Percentiles rank a stretch among this genome's conserved stretches.
These are phyloP conservation scores for Daldinia sp. DNA, from an alignment of 2,329 filamentous ascomycete genomes.

Conservation along the genomic window DNA sequence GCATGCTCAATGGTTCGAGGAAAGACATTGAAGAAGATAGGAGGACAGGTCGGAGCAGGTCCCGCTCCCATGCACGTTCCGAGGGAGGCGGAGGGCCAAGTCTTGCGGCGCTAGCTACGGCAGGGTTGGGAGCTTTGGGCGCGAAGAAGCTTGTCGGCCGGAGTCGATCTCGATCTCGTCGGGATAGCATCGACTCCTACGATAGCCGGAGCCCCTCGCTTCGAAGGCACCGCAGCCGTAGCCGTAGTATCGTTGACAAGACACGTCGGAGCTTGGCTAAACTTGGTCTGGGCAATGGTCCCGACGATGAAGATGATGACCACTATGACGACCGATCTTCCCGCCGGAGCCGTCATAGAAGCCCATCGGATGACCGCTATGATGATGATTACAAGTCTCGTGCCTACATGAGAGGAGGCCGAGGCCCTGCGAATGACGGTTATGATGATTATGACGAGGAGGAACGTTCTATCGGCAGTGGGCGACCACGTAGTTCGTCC, in stretches of 20 bases:
- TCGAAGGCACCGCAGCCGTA: slow-evolving; percentile 57
- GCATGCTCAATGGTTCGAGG: slow-evolving; percentile 81
- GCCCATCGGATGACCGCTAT: slow-evolving; percentile 47
- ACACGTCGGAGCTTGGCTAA: slow-evolving; percentile 69
- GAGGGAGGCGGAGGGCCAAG: slow-evolving; percentile 57
- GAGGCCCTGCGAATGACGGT: slow-evolving; percentile 38
- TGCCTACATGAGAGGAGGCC: slow-evolving; percentile 49
- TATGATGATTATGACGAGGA: slow-evolving; percentile 59
- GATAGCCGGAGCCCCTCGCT: slow-evolving; percentile 56
- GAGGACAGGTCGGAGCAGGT: slow-evolving; percentile 70
- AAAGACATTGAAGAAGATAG: slow-evolving; percentile 70
- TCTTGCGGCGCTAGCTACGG: slow-evolving; percentile 70
- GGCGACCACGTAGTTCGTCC: slow-evolving; percentile 50
- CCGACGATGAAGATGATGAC: slow-evolving; percentile 55
- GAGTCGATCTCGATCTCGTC: slow-evolving; percentile 63
- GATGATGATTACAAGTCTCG: slow-evolving; percentile 45
- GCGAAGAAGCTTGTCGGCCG: slow-evolving; percentile 65
- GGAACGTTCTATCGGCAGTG: slow-evolving; percentile 53
- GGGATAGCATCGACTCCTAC: slow-evolving; percentile 55
- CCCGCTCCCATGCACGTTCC: slow-evolving; percentile 71
- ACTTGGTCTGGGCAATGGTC: slow-evolving; percentile 64
- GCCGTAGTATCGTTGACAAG: slow-evolving; percentile 71
- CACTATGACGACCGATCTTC: slow-evolving; percentile 52
- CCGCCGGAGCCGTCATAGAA: slow-evolving; percentile 48
- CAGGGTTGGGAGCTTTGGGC: slow-evolving; percentile 66